Conservation (phyloP, 352 stramenopile genomes). For the Phytophthora idaei region DNA sequence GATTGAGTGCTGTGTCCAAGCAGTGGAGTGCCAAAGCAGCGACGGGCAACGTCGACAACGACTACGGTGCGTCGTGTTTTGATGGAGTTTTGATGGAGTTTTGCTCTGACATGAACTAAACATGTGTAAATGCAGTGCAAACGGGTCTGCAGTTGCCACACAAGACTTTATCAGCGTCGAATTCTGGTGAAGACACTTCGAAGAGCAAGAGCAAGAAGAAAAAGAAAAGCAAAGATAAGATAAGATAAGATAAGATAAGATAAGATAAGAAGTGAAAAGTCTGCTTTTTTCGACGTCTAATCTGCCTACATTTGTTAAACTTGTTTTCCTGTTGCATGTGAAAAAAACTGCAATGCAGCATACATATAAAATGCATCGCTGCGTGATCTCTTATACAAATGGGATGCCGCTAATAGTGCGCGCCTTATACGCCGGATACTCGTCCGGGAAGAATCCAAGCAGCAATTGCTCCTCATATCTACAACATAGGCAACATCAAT, state of each 20-base stretch:
- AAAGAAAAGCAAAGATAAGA: constrained; percentile 52
- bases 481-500: constrained; percentile 15
- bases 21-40: constrained; percentile 49
- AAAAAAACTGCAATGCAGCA: constrained; percentile 5
- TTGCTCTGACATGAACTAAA: neutral
- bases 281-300: constrained; percentile 9
- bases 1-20: constrained; percentile 42
- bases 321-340: constrained; percentile 2
- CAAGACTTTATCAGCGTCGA: constrained; percentile 6
- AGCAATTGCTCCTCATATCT: constrained; percentile 94
- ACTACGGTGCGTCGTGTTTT: constrained; percentile 48
- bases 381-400: constrained; percentile 70
- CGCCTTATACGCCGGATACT: constrained; percentile 92
- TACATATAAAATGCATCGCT: neutral
- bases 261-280: constrained; percentile 29
- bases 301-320: constrained; percentile 9
- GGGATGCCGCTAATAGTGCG: constrained; percentile 93
- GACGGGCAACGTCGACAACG: constrained; percentile 50
- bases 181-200: constrained; percentile 16
- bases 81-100: neutral
- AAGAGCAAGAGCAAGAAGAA: constrained; percentile 57
- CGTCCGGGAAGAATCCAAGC: constrained; percentile 88
- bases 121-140: constrained; percentile 35
- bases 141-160: constrained; percentile 45
- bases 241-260: too few relatives aligned